A percentile compares a stretch with the other conserved stretches of the same genome.
phyloP scores from a whole-genome alignment of 257 asterid genomes.

The Agastache rugosa region DNA sequence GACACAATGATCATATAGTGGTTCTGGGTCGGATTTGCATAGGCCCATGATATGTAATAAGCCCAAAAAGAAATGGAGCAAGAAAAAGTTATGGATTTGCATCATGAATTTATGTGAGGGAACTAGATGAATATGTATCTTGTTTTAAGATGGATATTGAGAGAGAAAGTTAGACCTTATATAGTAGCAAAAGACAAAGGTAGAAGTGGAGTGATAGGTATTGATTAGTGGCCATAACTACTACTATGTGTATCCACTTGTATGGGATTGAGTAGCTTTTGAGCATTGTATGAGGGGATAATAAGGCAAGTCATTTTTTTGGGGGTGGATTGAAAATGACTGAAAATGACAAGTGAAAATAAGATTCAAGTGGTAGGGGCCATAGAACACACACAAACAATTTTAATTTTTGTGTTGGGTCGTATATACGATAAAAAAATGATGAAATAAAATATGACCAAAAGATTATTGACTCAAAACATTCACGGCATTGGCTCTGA shows the following conservation, averaged over 20 bases:
- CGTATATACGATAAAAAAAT: no score
- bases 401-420: background rate
- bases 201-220: slow-evolving; percentile 9
- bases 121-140: background rate
- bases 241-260: slow-evolving; percentile 34
- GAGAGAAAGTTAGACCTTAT: slow-evolving; percentile 21
- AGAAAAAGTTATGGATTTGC: slow-evolving; percentile 32
- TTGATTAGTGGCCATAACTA: slow-evolving; percentile 20
- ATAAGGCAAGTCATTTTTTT: slow-evolving; percentile 36
- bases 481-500: no score
- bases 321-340: slow-evolving; percentile 38
- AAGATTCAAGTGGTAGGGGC: slow-evolving; percentile 16
- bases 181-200: slow-evolving; percentile 9
- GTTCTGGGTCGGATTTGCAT: slow-evolving; percentile 53
- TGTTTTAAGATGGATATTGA: background rate
- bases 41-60: slow-evolving; percentile 27
- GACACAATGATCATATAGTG: slow-evolving; percentile 64
- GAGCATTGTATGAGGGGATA: slow-evolving; percentile 55
- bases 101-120: slow-evolving; percentile 27
- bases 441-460: background rate
- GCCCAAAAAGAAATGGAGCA: slow-evolving; percentile 37
- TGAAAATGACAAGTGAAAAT: slow-evolving; percentile 39
- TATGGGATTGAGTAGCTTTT: slow-evolving; percentile 58
- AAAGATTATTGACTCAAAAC: no score
- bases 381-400: background rate